Evolutionary conservation across 1,284 basidiomycete genomes (phyloP).

Genomic region (Tranzscheliella williamsii): DNA sequence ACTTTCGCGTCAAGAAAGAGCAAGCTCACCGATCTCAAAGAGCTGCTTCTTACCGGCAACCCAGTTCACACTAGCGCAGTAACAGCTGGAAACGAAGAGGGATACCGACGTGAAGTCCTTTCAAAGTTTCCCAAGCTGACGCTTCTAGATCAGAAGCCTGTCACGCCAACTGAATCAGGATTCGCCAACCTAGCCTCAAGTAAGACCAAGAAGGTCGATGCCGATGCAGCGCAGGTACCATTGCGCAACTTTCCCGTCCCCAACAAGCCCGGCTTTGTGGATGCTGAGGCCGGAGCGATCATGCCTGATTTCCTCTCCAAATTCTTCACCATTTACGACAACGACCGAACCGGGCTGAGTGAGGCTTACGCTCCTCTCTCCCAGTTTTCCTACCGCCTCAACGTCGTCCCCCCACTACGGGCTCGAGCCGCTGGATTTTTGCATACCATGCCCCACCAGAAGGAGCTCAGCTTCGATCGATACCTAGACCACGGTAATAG

Average conservation of each 20-base stretch:
- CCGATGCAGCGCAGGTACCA: conserved; percentile 48
- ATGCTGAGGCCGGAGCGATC: conserved; percentile 70
- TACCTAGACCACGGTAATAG: conserved; percentile 66
- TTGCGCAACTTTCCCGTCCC: conserved; percentile 69
- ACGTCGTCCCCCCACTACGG: conserved; percentile 79
- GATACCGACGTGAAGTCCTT: conserved; percentile 25
- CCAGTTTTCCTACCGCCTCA: conserved; percentile 83
- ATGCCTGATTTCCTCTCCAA: conserved; percentile 75
- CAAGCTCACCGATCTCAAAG: conserved; percentile 60
- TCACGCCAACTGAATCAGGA: conserved; percentile 69
- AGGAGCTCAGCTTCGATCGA: conserved; percentile 73
- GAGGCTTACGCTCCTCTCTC: conserved; percentile 80
- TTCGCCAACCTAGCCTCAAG: conserved; percentile 71
- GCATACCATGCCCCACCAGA: conserved; percentile 73
- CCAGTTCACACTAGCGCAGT: conserved; percentile 72
- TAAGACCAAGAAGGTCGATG: conserved; percentile 40
- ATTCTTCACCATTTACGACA: conserved; percentile 79
- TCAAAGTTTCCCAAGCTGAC: conserved; percentile 43
- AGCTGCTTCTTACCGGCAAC: conserved; percentile 78
- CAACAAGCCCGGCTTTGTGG: conserved; percentile 75
- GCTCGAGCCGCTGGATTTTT: conserved; percentile 58
- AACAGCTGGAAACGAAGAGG: conserved; percentile 72
- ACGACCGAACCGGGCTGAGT: conserved; percentile 70
- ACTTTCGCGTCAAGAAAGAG: conserved; percentile 29
- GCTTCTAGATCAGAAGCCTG: conserved; percentile 69